These are phyloP conservation scores for Claviceps maximensis DNA, from an alignment of 2,329 filamentous ascomycete genomes.

Conservation along the genomic window DNA sequence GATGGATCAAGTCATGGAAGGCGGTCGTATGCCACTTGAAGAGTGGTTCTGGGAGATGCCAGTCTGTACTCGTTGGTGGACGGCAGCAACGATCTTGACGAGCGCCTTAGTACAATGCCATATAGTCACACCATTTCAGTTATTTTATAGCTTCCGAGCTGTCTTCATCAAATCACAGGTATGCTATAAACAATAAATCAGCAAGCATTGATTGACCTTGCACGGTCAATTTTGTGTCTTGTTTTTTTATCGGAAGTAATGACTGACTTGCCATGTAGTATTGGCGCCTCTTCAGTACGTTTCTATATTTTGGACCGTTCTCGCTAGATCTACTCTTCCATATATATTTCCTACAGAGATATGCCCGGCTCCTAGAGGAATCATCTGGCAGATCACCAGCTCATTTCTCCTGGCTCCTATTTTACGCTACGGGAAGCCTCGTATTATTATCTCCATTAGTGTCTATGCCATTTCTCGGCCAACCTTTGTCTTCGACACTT, in stretches of 20 bases:
- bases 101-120: slow-evolving; percentile 88
- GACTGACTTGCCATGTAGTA: slow-evolving; percentile 44
- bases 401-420: slow-evolving; percentile 86
- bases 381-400: slow-evolving; percentile 83
- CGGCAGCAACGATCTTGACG: slow-evolving; percentile 75
- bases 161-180: slow-evolving; percentile 91
- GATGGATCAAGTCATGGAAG: slow-evolving; percentile 49
- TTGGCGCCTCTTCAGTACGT: slow-evolving; percentile 91
- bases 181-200: slow-evolving; percentile 15
- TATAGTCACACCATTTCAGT: slow-evolving; percentile 81
- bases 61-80: slow-evolving; percentile 93
- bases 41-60: slow-evolving; percentile 99
- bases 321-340: slow-evolving; percentile 92
- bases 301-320: slow-evolving; percentile 93
- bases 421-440: slow-evolving; percentile 71
- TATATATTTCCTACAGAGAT: slow-evolving; percentile 95
- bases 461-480: slow-evolving; percentile 88
- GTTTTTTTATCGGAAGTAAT: neutral
- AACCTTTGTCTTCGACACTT: slow-evolving; percentile 78
- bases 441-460: slow-evolving; percentile 74
- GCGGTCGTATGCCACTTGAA: slow-evolving; percentile 65
- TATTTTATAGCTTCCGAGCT: slow-evolving; percentile 90
- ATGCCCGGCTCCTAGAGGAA: slow-evolving; percentile 89
- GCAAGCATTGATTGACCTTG: neutral
- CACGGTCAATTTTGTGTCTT: slow-evolving; percentile 1